Percentiles rank a stretch among this genome's conserved stretches.
These are phyloP conservation scores for Nemania sp. DNA, from an alignment of 2,329 filamentous ascomycete species.

Conservation along the genomic window DNA sequence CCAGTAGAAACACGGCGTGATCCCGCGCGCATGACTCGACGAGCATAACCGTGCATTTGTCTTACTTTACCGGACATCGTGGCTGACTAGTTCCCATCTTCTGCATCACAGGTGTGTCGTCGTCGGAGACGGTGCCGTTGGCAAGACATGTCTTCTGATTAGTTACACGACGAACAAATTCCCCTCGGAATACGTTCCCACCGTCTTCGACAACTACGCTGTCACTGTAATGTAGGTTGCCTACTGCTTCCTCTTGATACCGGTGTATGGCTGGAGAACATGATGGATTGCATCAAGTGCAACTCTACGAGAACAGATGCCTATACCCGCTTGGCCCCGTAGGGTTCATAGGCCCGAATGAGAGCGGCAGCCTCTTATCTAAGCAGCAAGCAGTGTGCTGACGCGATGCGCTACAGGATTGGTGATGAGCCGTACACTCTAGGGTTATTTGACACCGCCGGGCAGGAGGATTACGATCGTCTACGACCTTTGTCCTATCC, in stretches of 20 bases:
- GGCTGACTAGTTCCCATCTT: constrained; percentile 26
- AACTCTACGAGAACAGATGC: neutral
- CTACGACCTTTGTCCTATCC: constrained; percentile 95
- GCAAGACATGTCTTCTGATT: constrained; percentile 98
- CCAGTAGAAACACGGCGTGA: constrained; percentile 19
- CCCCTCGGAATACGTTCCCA: constrained; percentile 98
- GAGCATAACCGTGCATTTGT: constrained; percentile 6
- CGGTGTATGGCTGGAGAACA: neutral
- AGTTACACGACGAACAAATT: constrained; percentile 99
- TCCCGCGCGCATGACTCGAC: constrained; percentile 11
- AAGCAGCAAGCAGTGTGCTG: constrained; percentile 14
- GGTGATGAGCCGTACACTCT: constrained; percentile 98
- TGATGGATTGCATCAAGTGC: neutral
- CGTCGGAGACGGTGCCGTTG: constrained; percentile 98
- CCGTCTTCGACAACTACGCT: constrained; percentile 99
- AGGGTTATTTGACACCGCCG: constrained; percentile 96
- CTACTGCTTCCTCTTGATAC: neutral
- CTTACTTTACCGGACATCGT: constrained; percentile 15
- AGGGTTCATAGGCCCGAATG: neutral
- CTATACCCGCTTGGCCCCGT: too few relatives aligned
- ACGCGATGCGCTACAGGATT: constrained; percentile 66
- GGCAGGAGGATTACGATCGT: constrained; percentile 99
- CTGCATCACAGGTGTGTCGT: constrained; percentile 79
- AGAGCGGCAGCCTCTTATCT: neutral
- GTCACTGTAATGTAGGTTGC: constrained; percentile 93